Evolutionary conservation across 2,329 filamentous ascomycete genomes (phyloP), one percentile per base, ranked within the genome.

Genomic region (Drechslerella stenobrocha): DNA sequence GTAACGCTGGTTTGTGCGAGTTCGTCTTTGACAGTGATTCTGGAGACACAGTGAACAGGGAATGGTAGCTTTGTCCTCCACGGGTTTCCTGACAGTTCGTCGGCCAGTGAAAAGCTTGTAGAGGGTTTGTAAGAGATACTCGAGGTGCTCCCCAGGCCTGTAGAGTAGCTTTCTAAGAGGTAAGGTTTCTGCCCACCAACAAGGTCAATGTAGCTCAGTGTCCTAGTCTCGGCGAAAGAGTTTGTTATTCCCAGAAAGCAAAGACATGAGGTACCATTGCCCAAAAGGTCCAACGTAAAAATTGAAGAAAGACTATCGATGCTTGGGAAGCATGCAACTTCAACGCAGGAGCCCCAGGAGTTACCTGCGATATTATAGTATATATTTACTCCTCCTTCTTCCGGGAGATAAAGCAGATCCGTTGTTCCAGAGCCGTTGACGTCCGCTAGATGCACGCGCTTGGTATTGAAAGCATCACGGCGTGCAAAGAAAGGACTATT

Each of bases 401-500:
- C 7, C 1, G 37, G 47, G 1, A 61, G 6, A 15, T 70, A 67
- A 8, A 70, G 1, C 1, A 67, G 34, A 32, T 70, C 67, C 0
- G 55, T 52, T 20, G 61, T 58, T 1, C 67, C 67, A 6, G 46
- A 34, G 1, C 69, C 63, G 18, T 69, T 57, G 1, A 70, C 52
- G 46, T 70, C 69, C 2, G 20, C n/a, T 1, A 70, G 51, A 1
- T 22, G 9, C 4, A 70, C 9, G 0, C 61, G 23, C 13, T 23
- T 2, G 13, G 56, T 20, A 3, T 34, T 44, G 22, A 57, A 57
- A 11, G 24, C 15, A 15, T 26, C 22, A 9, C 18, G 6, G 4
- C 3, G 52, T 72, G 72, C 11, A 18, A 76, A 69, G 6, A 24
- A 24, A 0, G 76, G 76, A 0, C 74, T 7, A 60, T 75, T 73